Evolutionary conservation across 306 rosid species (phyloP), one percentile per base, ranked within the genome.

Genomic region (Quillaja saponaria): DNA sequence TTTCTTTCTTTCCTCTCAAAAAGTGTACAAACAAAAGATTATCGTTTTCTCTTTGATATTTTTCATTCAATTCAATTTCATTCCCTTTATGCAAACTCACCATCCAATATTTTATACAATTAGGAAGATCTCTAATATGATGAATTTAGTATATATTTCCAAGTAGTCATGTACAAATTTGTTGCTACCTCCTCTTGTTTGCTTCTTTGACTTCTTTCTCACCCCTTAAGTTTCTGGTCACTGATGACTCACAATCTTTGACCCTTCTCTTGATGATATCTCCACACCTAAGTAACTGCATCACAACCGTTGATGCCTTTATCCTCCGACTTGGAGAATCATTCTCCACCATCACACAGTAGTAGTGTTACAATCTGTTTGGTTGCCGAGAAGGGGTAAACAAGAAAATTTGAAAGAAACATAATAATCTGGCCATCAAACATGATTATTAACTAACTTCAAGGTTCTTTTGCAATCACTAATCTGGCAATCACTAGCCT

Each of bases 401-500:
- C 42, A 13, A 18, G 45, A 11, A 8, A 49, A 7, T 4, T 18
- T 28, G 47, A 31, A 15, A 17, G 19, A 49, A 13, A 19, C 13
- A 39, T 33, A 34, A 39, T n/a, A n/a, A n/a, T n/a, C n/a, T n/a
- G n/a, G n/a, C 10, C 41, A 34, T 34, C 34, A 20, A 7, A 51
- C 21, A 39, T 34, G 46, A 14, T 25, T 62, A 39, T 39, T 39
- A 39, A 28, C n/a, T 39, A 39, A 53, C 48, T 28, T 44, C 28
- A 21, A 41, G 21, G 33, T 17, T 55, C 10, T 31, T 54, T 80
- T 79, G 71, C 69, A 87, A 95, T 80, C 62, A 59, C 37, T 90
- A 77, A 81, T 87, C 50, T 84, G 87, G 83, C 97, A 90, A 11
- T 81, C 85, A n/a, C n/a, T 82, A 84, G 87, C 84, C 84, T 45